Base-by-base conservation (phyloP, 2,329 filamentous ascomycete species). In the Hirsutella minnesotensis region DNA sequence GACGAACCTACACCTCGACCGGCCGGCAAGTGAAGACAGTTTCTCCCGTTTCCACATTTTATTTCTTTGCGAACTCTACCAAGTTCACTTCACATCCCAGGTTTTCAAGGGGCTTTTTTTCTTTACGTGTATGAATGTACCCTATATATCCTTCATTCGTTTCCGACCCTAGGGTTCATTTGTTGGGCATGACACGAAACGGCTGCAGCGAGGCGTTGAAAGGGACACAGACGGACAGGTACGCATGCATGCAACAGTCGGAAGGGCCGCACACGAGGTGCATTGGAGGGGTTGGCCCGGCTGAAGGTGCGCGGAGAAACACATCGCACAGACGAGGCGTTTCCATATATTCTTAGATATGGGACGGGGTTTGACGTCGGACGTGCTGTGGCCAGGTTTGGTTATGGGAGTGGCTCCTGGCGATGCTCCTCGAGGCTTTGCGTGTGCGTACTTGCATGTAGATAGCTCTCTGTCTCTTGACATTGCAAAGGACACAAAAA, bases 1-100 rank as follows among this genome's bases (percentile, higher is more conserved):
- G 61, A 68, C 22, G 63, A 69, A 43, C 57, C 62, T 12, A 70
- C 66, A 3, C 67, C 68, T 39, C 58, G 63, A 22, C 58, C 64
- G 4, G 43, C 47, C 38, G 56, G 48, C 34, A 57, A 52, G 48
- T 59, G 46, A 35, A 16, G 9, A 35, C n/a, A 16, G 31, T 19
- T 10, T n/a, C 33, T 9, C 15, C 2, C 16, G 4, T 47, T 39
- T 39, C 9, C 13, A 19, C 7, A 9, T 15, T 35, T 35, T 15
- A 15, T 35, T 35, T 35, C 30, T 31, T 31, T 31, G 33, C n/a
- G n/a, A n/a, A n/a, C n/a, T 27, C 24, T 27, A 27, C 24, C 24
- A n/a, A n/a, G n/a, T n/a, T 27, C 24, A 12, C 12, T 27, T 27
- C 24, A 12, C 7, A 27, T 7, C 24, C 7, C 7, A 12, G 7